phyloP scores from a whole-genome alignment of 2,329 filamentous ascomycete genomes.

The Pestalotiopsis sp. region DNA sequence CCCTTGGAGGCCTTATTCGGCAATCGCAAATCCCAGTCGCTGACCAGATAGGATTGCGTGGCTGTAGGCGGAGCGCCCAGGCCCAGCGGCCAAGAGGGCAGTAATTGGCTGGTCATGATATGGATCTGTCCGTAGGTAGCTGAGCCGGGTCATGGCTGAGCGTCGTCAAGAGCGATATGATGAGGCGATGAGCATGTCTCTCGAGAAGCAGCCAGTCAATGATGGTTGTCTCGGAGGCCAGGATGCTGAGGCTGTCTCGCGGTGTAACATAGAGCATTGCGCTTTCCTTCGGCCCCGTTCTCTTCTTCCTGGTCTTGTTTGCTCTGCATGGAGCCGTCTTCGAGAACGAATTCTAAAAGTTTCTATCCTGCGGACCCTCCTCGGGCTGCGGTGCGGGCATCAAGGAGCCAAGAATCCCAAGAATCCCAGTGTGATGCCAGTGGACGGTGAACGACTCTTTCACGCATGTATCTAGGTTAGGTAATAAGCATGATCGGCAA shows the following conservation, averaged over 20 bases:
- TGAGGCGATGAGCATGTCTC: background rate
- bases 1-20: background rate
- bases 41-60: background rate
- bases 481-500: background rate
- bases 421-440: too few species aligned
- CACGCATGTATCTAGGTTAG: too few species aligned
- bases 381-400: too few species aligned
- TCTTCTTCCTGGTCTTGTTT: too few species aligned
- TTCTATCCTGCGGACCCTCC: too few species aligned
- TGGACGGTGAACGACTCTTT: too few species aligned
- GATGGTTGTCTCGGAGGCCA: background rate
- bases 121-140: background rate
- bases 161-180: background rate
- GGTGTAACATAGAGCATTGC: too few species aligned
- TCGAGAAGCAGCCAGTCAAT: background rate
- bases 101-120: background rate
- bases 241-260: background rate
- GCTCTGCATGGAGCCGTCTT: too few species aligned
- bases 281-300: too few species aligned
- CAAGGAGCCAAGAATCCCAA: too few species aligned
- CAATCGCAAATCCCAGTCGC: background rate
- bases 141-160: background rate
- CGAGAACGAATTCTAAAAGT: too few species aligned
- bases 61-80: background rate
- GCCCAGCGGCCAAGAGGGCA: background rate